Conservation (phyloP, 257 asterid species). For the Verbena officinalis region DNA sequence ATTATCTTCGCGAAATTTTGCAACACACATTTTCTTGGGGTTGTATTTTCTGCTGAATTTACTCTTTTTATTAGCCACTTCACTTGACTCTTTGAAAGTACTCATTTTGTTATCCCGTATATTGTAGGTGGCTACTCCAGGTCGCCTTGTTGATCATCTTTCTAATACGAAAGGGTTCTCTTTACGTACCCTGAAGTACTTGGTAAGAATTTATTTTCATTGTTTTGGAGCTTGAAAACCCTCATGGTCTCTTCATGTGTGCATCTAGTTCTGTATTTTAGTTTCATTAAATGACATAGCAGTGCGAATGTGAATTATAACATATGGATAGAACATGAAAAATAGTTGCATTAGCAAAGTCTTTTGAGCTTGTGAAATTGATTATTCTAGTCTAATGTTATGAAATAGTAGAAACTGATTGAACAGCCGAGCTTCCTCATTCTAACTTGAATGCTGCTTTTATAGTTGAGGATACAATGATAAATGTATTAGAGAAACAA, state of each 20-base stretch:
- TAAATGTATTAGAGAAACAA: slow-evolving; percentile 4
- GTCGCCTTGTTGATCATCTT: slow-evolving; percentile 91
- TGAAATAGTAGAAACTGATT: not conserved
- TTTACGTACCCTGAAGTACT: slow-evolving; percentile 63
- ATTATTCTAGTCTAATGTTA: not conserved
- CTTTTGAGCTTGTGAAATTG: not conserved
- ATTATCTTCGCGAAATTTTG: not conserved
- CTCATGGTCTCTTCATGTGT: slow-evolving; percentile 6
- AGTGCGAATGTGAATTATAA: not conserved
- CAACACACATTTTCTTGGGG: not conserved
- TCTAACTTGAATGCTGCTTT: slow-evolving; percentile 5
- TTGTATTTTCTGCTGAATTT: slow-evolving; percentile 7
- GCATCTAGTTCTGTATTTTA: not conserved
- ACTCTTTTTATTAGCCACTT: not conserved
- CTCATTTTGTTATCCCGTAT: not conserved
- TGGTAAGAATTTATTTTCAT: slow-evolving; percentile 56
- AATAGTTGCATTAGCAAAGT: not conserved
- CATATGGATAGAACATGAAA: not conserved
- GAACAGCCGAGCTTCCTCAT: not conserved
- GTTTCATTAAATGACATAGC: not conserved
- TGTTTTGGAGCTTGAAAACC: slow-evolving; percentile 21
- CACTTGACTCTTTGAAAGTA: not conserved
- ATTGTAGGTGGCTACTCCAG: slow-evolving; percentile 97
- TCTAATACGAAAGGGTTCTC: slow-evolving; percentile 90
- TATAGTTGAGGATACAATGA: slow-evolving; percentile 1